Percentiles rank a stretch among this genome's conserved stretches.
phyloP scores from a whole-genome alignment of 176 grass and related monocot genomes.

The Eleusine indica region DNA sequence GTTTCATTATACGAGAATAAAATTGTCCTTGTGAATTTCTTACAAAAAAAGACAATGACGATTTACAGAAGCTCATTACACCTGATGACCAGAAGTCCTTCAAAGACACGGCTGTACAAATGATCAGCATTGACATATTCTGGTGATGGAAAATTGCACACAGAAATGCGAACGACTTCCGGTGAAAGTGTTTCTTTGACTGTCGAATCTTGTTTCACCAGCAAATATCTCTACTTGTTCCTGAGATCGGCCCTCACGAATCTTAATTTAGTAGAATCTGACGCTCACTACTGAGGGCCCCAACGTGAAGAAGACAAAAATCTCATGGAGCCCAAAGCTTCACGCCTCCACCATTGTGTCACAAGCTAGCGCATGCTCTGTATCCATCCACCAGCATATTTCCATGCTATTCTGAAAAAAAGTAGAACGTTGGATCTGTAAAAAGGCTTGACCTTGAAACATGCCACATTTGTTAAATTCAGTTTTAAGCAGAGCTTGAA shows the following conservation, averaged over 20 bases:
- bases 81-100: not conserved
- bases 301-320: not conserved
- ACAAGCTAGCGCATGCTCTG: too few species aligned
- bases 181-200: not conserved
- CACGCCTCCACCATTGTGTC: not conserved
- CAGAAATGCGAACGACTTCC: not conserved
- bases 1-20: not conserved
- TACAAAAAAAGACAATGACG: not conserved
- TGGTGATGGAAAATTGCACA: not conserved
- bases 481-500: not conserved
- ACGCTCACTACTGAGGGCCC: not conserved
- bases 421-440: not conserved
- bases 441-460: not conserved
- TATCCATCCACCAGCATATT: not conserved
- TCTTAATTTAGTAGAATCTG: not conserved
- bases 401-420: not conserved
- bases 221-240: not conserved
- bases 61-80: not conserved
- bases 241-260: not conserved
- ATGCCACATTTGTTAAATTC: not conserved
- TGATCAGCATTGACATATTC: not conserved
- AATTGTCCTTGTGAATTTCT: not conserved
- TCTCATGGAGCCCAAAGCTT: not conserved
- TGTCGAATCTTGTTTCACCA: not conserved
- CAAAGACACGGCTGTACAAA: not conserved